Evolutionary conservation across 2,329 filamentous ascomycete species (phyloP), one percentile per base, ranked within the genome.

Genomic region (Penicillium sclerotiorum): DNA sequence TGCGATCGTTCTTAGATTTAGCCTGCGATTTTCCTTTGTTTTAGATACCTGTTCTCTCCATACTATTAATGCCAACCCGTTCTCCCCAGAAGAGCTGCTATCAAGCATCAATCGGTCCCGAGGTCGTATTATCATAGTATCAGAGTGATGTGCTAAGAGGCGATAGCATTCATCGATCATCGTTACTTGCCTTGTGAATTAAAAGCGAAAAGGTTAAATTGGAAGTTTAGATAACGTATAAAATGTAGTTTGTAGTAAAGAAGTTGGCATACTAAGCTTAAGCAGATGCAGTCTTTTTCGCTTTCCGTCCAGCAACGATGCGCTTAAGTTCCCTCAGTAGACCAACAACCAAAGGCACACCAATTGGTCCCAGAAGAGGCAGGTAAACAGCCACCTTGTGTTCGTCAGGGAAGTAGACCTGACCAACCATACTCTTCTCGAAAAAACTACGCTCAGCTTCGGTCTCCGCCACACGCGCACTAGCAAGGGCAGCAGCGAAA

Each of bases 381-480:
- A 99, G 73, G 68, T 99, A 99, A 1, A 99, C 94, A 0, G 94
- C 94, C 20, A 99, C 84, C 72, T 97, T 99, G 71, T 99, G 94
- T 74, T 99, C 94, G 65, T 99, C 94, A 0, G 94, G 94, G 70
- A 99, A 99, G 71, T 97, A 99, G 2, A 97, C 86, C 74, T 97
- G 94, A 0, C 92, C 94, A 11, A 99, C 94, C 94, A 99, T 99
- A 65, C 89, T 95, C 73, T 95, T 95, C 73, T 99, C 94, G 61
- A 99, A 99, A 72, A 99, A 99, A 0, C 93, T 93, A 53, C 88
- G 85, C 69, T 99, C 94, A 0, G 91, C 93, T 66, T 95, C 90
- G 2, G 84, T 82, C 71, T 96, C 92, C 5, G 94, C 94, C 39
- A 90, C 84, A 8, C 89, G 83, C 0, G 93, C 93, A 67, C 93